Percentiles rank a stretch among this genome's conserved stretches.
These are phyloP conservation scores for Trichoderma sp. DNA, from an alignment of 2,329 filamentous ascomycete genomes.

Conservation along the genomic window DNA sequence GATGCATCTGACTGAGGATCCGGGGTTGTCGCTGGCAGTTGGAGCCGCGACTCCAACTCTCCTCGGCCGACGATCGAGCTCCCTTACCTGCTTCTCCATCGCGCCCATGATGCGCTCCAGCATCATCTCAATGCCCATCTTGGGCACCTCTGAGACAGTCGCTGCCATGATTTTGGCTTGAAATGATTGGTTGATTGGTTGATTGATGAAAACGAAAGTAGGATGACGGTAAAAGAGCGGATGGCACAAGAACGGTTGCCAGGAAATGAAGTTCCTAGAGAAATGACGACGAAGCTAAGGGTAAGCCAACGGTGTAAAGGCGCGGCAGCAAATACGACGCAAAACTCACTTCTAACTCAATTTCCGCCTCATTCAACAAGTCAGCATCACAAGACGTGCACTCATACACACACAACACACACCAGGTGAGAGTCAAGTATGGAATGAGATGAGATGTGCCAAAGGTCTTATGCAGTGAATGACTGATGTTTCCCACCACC, in stretches of 20 bases:
- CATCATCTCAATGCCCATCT: conserved; percentile 31
- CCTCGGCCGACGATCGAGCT: background rate
- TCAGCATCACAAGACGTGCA: conserved; percentile 19
- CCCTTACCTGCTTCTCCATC: conserved; percentile 33
- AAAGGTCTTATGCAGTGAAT: background rate
- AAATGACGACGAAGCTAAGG: conserved; percentile 2
- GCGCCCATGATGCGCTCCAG: conserved; percentile 33
- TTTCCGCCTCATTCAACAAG: background rate
- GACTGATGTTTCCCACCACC: background rate
- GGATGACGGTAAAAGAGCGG: conserved; percentile 12
- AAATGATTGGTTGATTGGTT: conserved; percentile 2
- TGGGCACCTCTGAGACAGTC: conserved; percentile 11
- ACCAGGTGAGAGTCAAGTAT: background rate
- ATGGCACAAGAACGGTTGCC: conserved; percentile 15
- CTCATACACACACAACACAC: background rate
- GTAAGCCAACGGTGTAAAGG: conserved; percentile 19
- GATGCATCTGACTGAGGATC: background rate
- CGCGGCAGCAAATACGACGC: conserved; percentile 2
- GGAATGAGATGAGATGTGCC: background rate
- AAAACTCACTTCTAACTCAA: conserved; percentile 21
- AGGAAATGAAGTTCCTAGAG: background rate
- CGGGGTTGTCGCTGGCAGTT: conserved; percentile 4
- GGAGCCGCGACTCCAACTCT: background rate
- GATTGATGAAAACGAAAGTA: background rate
- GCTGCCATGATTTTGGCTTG: conserved; percentile 27